Evolutionary conservation across 2,329 filamentous ascomycete species (phyloP), one percentile per base, ranked within the genome.

Genomic region (Monosporascus ibericus): DNA sequence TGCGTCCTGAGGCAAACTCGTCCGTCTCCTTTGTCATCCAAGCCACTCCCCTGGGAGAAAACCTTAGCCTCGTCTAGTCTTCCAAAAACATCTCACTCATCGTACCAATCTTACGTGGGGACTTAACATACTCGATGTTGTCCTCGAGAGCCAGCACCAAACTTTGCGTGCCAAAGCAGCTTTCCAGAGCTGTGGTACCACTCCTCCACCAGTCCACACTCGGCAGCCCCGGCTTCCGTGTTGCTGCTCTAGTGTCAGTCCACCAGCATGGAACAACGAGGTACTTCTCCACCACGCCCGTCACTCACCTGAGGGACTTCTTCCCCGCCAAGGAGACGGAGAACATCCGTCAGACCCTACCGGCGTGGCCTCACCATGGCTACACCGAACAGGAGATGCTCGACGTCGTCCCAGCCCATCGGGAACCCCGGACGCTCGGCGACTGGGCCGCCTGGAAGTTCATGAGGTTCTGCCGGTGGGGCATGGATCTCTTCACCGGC

Each of bases 301-400:
- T 61, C 27, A 62, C 65, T 24, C 74, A 69, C 44, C 74, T 83
- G 46, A 72, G 71, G n/a, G 79, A 82, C 59, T 82, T 85, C 69
- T 87, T 87, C 60, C 84, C 85, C 25, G 67, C 70, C 56, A 80
- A 79, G 60, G 78, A 84, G 61, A 85, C 82, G 3, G 71, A 77
- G 20, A 75, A 79, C 52, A 87, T 89, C 64, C 75, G 80, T 42
- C 75, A 75, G 53, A 87, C 86, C 1, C 78, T 78, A 17, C 75
- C 86, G 6, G 80, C 85, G 56, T 91, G 87, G 86, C 78, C 79
- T 34, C 86, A 88, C 64, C 85, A 84, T 55, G 79, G 85, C 55
- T 95, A 89, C 69, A 88, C 87, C 27, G 79, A 87, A 64, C 78
- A 87, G 56, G 86, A 96, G 68, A 94, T 97, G 87, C 75, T 80